Evolutionary conservation across 1,139 yeast species (phyloP).

Genomic region (Suhomyces yuchorum): DNA sequence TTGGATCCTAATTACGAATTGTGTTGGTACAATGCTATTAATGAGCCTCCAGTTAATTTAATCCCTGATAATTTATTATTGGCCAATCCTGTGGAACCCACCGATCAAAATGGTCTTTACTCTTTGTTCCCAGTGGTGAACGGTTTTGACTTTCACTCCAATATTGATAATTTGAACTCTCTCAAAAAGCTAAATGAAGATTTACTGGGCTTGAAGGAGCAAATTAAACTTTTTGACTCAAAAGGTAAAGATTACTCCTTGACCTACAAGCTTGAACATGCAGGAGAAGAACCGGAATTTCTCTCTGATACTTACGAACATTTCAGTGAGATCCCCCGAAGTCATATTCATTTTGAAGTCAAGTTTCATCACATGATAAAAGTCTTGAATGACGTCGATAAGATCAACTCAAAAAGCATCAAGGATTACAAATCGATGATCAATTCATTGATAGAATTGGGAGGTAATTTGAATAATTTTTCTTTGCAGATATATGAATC

Average conservation of each 20-base stretch:
- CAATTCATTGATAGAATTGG: slow-evolving; percentile 42
- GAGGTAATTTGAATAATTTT: slow-evolving; percentile 51
- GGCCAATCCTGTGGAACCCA: slow-evolving; percentile 49
- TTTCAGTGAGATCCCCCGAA: slow-evolving; percentile 36
- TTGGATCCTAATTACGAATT: slow-evolving; percentile 52
- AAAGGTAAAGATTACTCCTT: slow-evolving; percentile 22
- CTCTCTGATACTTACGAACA: slow-evolving; percentile 12
- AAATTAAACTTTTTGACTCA: slow-evolving; percentile 36
- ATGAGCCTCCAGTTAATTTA: slow-evolving; percentile 47
- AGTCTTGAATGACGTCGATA: slow-evolving; percentile 36
- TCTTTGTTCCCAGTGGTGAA: slow-evolving; percentile 42
- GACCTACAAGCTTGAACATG: slow-evolving; percentile 12
- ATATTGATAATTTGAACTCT: slow-evolving; percentile 35
- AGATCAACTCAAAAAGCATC: slow-evolving; percentile 35
- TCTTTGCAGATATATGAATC: slow-evolving; percentile 46
- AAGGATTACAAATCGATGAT: slow-evolving; percentile 35
- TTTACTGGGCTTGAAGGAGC: slow-evolving; percentile 36
- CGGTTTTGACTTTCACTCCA: slow-evolving; percentile 38
- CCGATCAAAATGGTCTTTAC: slow-evolving; percentile 50
- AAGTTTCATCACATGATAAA: slow-evolving; percentile 39
- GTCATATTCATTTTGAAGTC: slow-evolving; percentile 38
- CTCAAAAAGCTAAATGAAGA: slow-evolving; percentile 42
- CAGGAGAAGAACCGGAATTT: slow-evolving; percentile 10
- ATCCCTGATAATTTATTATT: slow-evolving; percentile 44
- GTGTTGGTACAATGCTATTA: slow-evolving; percentile 50